phyloP scores from a whole-genome alignment of 805 yeast species.

The Ascoidea asiatica region DNA sequence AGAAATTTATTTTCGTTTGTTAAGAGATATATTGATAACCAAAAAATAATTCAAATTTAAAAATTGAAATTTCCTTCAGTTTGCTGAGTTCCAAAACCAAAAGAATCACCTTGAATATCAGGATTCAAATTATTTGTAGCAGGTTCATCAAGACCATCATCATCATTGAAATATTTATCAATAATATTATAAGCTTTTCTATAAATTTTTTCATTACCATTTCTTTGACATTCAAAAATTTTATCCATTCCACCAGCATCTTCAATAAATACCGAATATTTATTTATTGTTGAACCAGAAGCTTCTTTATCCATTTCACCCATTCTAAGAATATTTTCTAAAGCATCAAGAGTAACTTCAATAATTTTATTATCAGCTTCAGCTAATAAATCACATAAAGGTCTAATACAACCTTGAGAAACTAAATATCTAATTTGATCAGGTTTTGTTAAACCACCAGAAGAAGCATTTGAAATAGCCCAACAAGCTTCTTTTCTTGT shows the following conservation, averaged over 20 bases:
- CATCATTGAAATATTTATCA: constrained; percentile 82
- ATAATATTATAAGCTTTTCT: constrained; percentile 82
- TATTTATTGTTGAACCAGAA: constrained; percentile 55
- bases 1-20: no score
- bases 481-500: constrained; percentile 98
- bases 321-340: constrained; percentile 85
- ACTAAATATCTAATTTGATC: constrained; percentile 91
- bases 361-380: constrained; percentile 85
- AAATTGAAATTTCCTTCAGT: constrained; percentile 41
- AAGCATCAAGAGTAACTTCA: constrained; percentile 90
- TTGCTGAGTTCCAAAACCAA: constrained; percentile 69
- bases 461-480: constrained; percentile 96
- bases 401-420: constrained; percentile 91
- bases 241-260: constrained; percentile 98
- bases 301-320: constrained; percentile 88
- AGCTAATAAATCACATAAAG: constrained; percentile 81
- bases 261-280: constrained; percentile 84
- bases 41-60: no score
- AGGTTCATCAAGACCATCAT: constrained; percentile 48
- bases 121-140: constrained; percentile 65
- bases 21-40: no score
- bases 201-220: constrained; percentile 85
- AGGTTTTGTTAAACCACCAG: constrained; percentile 87
- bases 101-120: constrained; percentile 67
- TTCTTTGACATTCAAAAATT: constrained; percentile 84